Evolutionary conservation across 495 filamentous ascomycete species (phyloP), one percentile per base, ranked within the genome.

Genomic region (Recurvomyces mirabilis): DNA sequence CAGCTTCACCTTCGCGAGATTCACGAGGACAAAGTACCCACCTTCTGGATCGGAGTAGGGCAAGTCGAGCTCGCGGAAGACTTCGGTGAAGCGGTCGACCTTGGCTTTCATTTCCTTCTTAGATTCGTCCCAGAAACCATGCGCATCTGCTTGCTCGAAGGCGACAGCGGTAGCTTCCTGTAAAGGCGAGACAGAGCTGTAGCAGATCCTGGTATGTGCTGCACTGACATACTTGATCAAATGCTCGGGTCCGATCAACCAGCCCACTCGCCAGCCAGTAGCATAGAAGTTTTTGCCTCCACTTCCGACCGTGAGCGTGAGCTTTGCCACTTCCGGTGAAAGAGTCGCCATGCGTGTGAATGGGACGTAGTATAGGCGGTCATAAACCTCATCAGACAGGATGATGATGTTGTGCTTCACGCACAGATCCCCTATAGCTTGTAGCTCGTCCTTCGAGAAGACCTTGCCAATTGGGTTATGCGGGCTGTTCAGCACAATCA

Each of bases 401-500:
- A 98, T 95, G 54, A 98, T 82, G 53, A 96, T 82, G 62, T 94
- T 81, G 61, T 95, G 71, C 66, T 94, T 84, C 33, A 95, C 77
- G 62, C 84, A 91, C n/a, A 96, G 69, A 41, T 84, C 77, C 40
- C 84, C 93, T 54, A 98, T 93, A 31, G 69, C 75, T 53, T 80
- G 67, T n/a, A 94, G 77, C 58, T 98, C 91, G 6, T 76, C 70
- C 29, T 71, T 73, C 5, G 83, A 85, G 64, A 87, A 94, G 29
- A 98, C 84, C 62, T 98, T 98, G 49, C 91, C 91, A 39, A 96
- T 80, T 17, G 91, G 91, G 68, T 98, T 98, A 66, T 98, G 89
- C 39, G 79, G 80, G 13, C 75, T 75, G 60, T 82, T 85, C 45
- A 88, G 64, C 41, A 96, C 91, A 56, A 98, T 79, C 93, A 98